Percentiles rank a stretch among this genome's conserved stretches.
Conservation (phyloP, 768 basidiomycete genomes). For the Artomyces pyxidatus region DNA sequence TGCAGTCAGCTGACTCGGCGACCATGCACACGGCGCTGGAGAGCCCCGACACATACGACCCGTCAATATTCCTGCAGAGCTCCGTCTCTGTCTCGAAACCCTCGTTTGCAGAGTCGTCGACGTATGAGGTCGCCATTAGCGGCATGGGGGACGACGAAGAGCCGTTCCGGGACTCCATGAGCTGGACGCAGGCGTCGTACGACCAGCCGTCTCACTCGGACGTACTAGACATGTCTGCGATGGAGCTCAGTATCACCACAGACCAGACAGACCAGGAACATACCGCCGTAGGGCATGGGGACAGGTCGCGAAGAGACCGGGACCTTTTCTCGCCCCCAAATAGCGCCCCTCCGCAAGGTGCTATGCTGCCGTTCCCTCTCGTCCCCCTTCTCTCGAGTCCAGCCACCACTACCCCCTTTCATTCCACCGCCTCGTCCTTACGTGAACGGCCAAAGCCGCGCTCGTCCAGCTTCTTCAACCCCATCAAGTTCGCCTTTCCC, state of each 20-base stretch:
- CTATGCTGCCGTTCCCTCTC: constrained; percentile 13
- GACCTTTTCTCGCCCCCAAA: constrained; percentile 1
- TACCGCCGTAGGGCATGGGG: constrained; percentile 8
- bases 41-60: constrained; percentile 7
- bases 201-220: constrained; percentile 5
- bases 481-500: constrained; percentile 25
- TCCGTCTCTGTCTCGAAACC: constrained; percentile 12
- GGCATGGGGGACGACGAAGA: constrained; percentile 11
- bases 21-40: constrained; percentile 17
- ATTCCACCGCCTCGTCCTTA: constrained; percentile 15
- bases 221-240: constrained; percentile 8
- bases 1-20: constrained; percentile 12
- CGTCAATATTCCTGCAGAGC: constrained; percentile 8
- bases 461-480: constrained; percentile 25
- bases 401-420: constrained; percentile 21
- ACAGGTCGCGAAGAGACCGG: background rate
- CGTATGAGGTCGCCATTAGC: constrained; percentile 16
- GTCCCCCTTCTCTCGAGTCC: constrained; percentile 16
- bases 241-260: constrained; percentile 12
- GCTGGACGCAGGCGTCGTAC: constrained; percentile 14
- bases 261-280: constrained; percentile 9
- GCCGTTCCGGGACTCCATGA: constrained; percentile 14
- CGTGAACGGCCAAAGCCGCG: constrained; percentile 23
- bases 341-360: constrained; percentile 1
- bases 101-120: constrained; percentile 9